Evolutionary conservation across 2,329 filamentous ascomycete species (phyloP).

Genomic region (Falciphora oryzae): DNA sequence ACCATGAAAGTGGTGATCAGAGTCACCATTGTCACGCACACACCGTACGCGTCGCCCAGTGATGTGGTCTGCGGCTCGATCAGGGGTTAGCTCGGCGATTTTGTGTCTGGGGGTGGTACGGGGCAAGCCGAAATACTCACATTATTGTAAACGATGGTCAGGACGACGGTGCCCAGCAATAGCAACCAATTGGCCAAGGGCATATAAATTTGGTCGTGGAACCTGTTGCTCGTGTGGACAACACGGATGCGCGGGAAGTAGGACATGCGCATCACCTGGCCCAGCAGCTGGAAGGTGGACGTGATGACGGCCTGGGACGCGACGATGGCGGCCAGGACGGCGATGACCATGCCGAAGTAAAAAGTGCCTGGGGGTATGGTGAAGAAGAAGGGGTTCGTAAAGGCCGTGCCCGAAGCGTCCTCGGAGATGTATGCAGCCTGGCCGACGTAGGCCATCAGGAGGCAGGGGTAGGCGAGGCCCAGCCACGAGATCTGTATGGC

Average conservation of each 20-base stretch:
- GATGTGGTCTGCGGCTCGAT: conserved; percentile 44
- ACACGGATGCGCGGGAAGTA: conserved; percentile 75
- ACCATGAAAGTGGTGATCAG: conserved; percentile 72
- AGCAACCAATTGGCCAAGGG: conserved; percentile 72
- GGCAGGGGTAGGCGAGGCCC: conserved; percentile 60
- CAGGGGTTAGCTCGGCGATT: background rate
- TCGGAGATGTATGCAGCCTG: conserved; percentile 67
- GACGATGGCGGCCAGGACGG: conserved; percentile 65
- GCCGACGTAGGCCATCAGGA: conserved; percentile 60
- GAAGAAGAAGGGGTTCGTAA: conserved; percentile 68
- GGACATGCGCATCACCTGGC: conserved; percentile 62
- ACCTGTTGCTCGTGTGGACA: conserved; percentile 62
- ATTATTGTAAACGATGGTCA: conserved; percentile 69
- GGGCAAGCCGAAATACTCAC: conserved; percentile 28
- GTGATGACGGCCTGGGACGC: conserved; percentile 77
- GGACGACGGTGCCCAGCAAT: conserved; percentile 68
- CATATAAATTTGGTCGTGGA: conserved; percentile 72
- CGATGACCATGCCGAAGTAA: conserved; percentile 56
- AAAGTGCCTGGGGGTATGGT: conserved; percentile 60
- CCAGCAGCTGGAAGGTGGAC: conserved; percentile 62
- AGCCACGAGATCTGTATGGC: conserved; percentile 73
- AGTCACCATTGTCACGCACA: conserved; percentile 72
- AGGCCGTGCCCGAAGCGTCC: conserved; percentile 48
- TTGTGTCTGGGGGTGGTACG: conserved; percentile 13
- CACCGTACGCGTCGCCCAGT: conserved; percentile 66